Base-by-base conservation (phyloP, 306 rosid genomes). In the Cyamopsis tetragonoloba region DNA sequence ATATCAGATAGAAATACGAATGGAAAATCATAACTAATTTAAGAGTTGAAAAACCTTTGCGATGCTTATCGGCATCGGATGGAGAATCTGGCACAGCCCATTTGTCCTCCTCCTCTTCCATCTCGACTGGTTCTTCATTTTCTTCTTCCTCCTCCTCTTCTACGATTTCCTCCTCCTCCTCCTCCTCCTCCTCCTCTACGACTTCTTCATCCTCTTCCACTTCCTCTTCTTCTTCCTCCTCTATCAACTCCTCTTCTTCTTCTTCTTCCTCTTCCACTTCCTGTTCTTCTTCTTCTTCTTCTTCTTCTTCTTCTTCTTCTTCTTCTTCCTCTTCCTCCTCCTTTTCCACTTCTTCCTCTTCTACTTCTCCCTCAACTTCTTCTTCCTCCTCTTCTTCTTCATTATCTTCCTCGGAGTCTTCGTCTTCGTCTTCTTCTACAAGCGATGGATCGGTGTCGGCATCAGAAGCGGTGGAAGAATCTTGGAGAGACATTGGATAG, bases 41-140 rank as follows among this genome's bases (percentile, higher is more conserved):
- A 49, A 2, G 50, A 70, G 30, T 23, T n/a, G 63, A 18, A 69
- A 56, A 56, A 84, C 86, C 89, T 77, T 53, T 27, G 6, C 6
- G 49, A 55, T 22, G 71, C 9, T 53, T 56, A 60, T 56, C 57
- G 7, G 53, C 65, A 26, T 14, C 15, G 19, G n/a, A 46, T 8
- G 79, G 78, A 46, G 81, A 71, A 72, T 59, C 64, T 27, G 75
- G 37, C 60, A 69, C 46, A 7, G 57, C 64, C 66, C 9, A 10
- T 49, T 66, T 54, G 22, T 47, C 79, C 37, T 80, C 68, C 39
- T 41, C 59, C 3, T 15, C 19, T 26, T 61, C 42, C n/a, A n/a
- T n/a, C 12, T 19, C 65, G 10, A 1, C 17, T 18, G 37, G 53
- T 18, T 51, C 53, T 5, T 44, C 76, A 5, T 42, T 55, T 15